These are phyloP conservation scores for Skeletonema menzelii DNA, from an alignment of 108 stramenopile species.

Conservation along the genomic window DNA sequence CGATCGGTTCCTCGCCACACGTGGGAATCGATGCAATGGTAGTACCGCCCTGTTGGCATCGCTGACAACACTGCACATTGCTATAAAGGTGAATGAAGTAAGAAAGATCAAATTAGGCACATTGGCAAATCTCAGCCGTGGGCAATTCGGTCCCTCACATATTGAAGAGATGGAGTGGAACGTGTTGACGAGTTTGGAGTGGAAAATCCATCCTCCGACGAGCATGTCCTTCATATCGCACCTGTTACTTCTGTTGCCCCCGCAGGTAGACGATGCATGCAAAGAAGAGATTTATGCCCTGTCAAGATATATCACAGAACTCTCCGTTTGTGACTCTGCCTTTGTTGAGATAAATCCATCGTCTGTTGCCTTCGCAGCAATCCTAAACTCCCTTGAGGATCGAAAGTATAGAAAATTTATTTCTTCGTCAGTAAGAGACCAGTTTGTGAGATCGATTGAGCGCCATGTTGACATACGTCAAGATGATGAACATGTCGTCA, in stretches of 20 bases:
- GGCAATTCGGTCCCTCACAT: slow-evolving; percentile 62
- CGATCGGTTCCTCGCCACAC: slow-evolving; percentile 76
- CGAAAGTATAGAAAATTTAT: slow-evolving; percentile 25
- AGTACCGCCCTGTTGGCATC: slow-evolving; percentile 64
- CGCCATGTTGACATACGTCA: slow-evolving; percentile 26
- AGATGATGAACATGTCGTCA: slow-evolving; percentile 27
- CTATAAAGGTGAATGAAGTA: slow-evolving; percentile 73
- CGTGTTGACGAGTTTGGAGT: slow-evolving; percentile 54
- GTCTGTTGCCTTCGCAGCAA: slow-evolving; percentile 64
- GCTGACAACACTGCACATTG: slow-evolving; percentile 72
- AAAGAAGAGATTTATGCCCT: slow-evolving; percentile 70
- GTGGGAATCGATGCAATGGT: slow-evolving; percentile 65
- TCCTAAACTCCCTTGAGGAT: slow-evolving; percentile 63
- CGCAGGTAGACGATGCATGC: slow-evolving; percentile 44
- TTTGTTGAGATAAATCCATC: slow-evolving; percentile 60
- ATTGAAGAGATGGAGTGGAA: slow-evolving; percentile 82
- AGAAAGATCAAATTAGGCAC: slow-evolving; percentile 70
- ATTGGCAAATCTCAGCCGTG: slow-evolving; percentile 68
- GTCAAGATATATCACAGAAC: slow-evolving; percentile 65
- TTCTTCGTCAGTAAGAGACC: slow-evolving; percentile 14
- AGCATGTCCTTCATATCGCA: slow-evolving; percentile 60
- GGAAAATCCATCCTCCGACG: slow-evolving; percentile 80
- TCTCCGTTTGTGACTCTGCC: slow-evolving; percentile 68
- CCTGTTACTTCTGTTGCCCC: slow-evolving; percentile 55
- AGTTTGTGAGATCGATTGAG: slow-evolving; percentile 34